These are phyloP conservation scores for Hygrocybe punicea DNA, from an alignment of 768 basidiomycete genomes.

Conservation along the genomic window DNA sequence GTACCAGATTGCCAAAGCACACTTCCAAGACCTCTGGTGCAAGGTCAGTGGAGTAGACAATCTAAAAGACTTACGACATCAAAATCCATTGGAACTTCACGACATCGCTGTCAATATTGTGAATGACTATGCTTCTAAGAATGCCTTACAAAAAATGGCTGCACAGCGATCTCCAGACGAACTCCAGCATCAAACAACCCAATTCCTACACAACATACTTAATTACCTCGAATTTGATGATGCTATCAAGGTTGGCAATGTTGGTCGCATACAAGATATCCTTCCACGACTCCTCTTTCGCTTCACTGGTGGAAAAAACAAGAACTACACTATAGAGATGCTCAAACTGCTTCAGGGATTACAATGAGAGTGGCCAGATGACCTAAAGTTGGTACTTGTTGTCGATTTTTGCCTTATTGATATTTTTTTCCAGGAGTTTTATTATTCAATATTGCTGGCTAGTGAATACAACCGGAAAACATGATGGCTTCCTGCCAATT, in stretches of 20 bases:
- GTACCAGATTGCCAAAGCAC: constrained; percentile 36
- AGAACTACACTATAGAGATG: too few species aligned
- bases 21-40: constrained; percentile 34
- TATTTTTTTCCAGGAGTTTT: too few species aligned
- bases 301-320: constrained; percentile 33
- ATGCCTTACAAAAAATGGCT: constrained; percentile 22
- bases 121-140: too few species aligned
- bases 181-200: constrained; percentile 35
- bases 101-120: constrained; percentile 21
- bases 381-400: too few species aligned
- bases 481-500: too few species aligned
- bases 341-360: too few species aligned
- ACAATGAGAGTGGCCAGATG: too few species aligned
- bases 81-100: constrained; percentile 24
- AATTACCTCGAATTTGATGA: constrained; percentile 33
- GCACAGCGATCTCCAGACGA: constrained; percentile 33
- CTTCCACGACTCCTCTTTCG: constrained; percentile 27
- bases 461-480: too few species aligned
- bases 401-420: too few species aligned
- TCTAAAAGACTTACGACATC: constrained; percentile 25
- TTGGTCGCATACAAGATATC: too few species aligned
- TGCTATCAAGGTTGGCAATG: too few species aligned
- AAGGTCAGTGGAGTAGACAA: constrained; percentile 18
- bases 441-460: too few species aligned
- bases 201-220: constrained; percentile 32